Percentiles rank a stretch among this genome's conserved stretches.
Evolutionary conservation across 2,329 filamentous ascomycete genomes (phyloP).

Genomic region (Fonsecaea multimorphosa): DNA sequence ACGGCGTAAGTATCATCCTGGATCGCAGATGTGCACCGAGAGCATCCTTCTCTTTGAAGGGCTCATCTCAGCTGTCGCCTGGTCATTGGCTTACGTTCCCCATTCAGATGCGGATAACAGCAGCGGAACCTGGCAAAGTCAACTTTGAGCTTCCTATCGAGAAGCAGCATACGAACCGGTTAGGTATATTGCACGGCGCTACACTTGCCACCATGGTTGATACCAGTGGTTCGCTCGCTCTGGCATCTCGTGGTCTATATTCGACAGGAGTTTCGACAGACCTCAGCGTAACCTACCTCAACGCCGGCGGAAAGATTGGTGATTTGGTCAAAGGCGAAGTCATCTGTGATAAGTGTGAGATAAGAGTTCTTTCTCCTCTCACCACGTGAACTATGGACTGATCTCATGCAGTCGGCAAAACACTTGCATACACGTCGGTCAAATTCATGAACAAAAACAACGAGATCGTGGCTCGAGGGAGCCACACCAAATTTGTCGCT

Average conservation of each 20-base stretch:
- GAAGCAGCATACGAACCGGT: conserved; percentile 70
- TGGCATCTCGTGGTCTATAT: conserved; percentile 69
- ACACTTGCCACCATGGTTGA: conserved; percentile 72
- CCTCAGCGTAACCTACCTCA: conserved; percentile 69
- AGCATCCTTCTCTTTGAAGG: conserved; percentile 20
- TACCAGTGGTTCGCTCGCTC: conserved; percentile 69
- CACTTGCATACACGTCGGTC: conserved; percentile 67
- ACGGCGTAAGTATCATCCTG: conserved; percentile 47
- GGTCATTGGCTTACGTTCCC: conserved; percentile 6
- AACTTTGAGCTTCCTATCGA: conserved; percentile 69
- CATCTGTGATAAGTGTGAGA: conserved; percentile 68
- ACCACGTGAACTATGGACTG: conserved; percentile 1
- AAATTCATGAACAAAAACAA: conserved; percentile 65
- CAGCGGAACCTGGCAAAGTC: conserved; percentile 65
- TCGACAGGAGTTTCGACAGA: conserved; percentile 72
- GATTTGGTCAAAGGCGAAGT: conserved; percentile 67
- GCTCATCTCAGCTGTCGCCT: background rate
- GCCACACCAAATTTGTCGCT: conserved; percentile 70
- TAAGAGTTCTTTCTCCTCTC: background rate
- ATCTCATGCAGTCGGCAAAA: conserved; percentile 63
- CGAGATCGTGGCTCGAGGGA: conserved; percentile 67
- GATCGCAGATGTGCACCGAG: conserved; percentile 17
- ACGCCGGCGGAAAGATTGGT: conserved; percentile 67
- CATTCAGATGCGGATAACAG: conserved; percentile 64
- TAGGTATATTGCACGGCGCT: conserved; percentile 70